Evolutionary conservation across 169 alveolate species (phyloP).

Genomic region (Amoebophrya sp.): DNA sequence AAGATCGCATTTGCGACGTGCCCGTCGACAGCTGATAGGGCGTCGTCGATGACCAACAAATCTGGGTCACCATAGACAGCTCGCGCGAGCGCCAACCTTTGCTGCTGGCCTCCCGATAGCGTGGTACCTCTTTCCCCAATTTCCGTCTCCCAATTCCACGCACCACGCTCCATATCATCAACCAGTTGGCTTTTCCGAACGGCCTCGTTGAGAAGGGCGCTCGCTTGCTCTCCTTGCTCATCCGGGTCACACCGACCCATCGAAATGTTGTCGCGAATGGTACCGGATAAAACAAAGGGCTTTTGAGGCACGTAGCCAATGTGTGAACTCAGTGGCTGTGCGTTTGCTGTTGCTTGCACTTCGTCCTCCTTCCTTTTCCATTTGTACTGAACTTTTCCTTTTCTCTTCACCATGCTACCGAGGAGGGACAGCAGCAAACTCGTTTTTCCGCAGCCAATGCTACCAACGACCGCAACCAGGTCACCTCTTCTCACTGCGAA

Average conservation of each 20-base stretch:
- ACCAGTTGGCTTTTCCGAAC: not conserved
- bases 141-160: not conserved
- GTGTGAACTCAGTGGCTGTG: too few relatives aligned
- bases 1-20: not conserved
- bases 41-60: not conserved
- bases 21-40: not conserved
- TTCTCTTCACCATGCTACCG: too few relatives aligned
- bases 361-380: too few relatives aligned
- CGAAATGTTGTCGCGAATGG: constrained; percentile 13
- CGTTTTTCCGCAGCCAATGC: not conserved
- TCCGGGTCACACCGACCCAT: not conserved
- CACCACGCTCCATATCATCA: not conserved
- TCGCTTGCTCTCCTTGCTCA: too few relatives aligned
- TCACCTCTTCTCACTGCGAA: too few relatives aligned
- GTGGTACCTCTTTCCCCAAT: not conserved
- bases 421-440: not conserved
- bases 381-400: too few relatives aligned
- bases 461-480: not conserved
- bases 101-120: constrained; percentile 2
- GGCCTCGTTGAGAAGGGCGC: not conserved
- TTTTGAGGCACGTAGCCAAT: constrained; percentile 1
- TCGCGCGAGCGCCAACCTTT: not conserved
- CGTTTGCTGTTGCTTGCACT: too few relatives aligned
- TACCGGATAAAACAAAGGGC: constrained; percentile 26
- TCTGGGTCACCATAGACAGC: not conserved